phyloP scores from a whole-genome alignment of 257 asterid genomes.

The Rehmannia glutinosa region DNA sequence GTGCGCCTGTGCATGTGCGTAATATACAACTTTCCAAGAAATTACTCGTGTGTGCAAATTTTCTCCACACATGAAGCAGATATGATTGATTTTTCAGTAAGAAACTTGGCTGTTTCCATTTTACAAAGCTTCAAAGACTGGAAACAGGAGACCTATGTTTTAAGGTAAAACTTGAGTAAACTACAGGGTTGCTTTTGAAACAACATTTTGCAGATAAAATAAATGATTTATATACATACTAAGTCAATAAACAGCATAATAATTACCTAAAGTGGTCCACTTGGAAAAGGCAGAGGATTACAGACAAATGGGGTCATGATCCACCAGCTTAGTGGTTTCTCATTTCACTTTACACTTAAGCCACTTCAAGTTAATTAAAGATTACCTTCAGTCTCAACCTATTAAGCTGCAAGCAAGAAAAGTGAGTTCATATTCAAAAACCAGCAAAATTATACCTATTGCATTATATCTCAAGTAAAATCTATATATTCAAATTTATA shows the following conservation, averaged over 20 bases:
- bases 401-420: slow-evolving; percentile 22
- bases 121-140: no score
- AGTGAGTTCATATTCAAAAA: background rate
- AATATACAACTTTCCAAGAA: no score
- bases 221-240: background rate
- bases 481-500: background rate
- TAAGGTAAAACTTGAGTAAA: background rate
- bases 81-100: background rate
- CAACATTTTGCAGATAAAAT: background rate
- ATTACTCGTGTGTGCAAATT: no score
- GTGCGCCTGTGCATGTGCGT: no score
- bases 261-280: slow-evolving; percentile 24
- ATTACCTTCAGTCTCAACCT: slow-evolving; percentile 9
- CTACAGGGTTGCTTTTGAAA: background rate
- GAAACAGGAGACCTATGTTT: no score
- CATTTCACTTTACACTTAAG: slow-evolving; percentile 29
- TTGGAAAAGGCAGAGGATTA: slow-evolving; percentile 6
- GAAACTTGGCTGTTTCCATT: no score
- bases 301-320: slow-evolving; percentile 13
- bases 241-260: slow-evolving; percentile 13
- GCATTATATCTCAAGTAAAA: background rate
- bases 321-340: slow-evolving; percentile 36
- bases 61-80: no score
- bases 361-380: slow-evolving; percentile 25
- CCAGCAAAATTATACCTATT: background rate